Conservation (phyloP, 2,329 filamentous ascomycete species). For the Thelonectria blattea region DNA sequence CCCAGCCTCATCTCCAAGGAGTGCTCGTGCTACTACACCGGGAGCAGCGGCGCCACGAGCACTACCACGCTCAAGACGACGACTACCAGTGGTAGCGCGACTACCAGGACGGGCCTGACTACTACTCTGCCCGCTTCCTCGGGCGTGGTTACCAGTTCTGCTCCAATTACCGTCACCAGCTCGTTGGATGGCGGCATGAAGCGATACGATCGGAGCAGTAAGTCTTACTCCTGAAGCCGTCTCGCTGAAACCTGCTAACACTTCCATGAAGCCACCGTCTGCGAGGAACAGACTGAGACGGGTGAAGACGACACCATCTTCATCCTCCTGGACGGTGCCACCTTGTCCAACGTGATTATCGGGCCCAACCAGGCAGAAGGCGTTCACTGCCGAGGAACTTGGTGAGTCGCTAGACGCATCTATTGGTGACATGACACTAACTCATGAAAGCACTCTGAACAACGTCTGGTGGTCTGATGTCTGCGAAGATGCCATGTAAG, state of each 20-base stretch:
- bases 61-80: neutral
- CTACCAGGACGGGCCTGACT: neutral
- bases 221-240: neutral
- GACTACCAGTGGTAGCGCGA: neutral
- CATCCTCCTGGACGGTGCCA: constrained; percentile 56
- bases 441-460: constrained; percentile 35
- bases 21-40: constrained; percentile 5
- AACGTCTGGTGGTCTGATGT: constrained; percentile 50
- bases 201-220: constrained; percentile 12
- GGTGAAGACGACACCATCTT: constrained; percentile 52
- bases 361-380: constrained; percentile 56
- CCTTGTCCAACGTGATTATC: constrained; percentile 60
- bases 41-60: neutral
- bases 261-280: constrained; percentile 28
- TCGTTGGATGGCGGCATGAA: constrained; percentile 17
- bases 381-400: constrained; percentile 56
- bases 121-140: constrained; percentile 15
- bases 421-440: neutral
- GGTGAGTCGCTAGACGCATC: constrained; percentile 24
- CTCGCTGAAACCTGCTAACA: constrained; percentile 1
- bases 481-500: constrained; percentile 43
- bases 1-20: constrained; percentile 6
- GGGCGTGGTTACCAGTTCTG: constrained; percentile 5
- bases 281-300: constrained; percentile 38
- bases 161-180: constrained; percentile 2